phyloP scores from a whole-genome alignment of 306 rosid species.

The Casuarina glauca region DNA sequence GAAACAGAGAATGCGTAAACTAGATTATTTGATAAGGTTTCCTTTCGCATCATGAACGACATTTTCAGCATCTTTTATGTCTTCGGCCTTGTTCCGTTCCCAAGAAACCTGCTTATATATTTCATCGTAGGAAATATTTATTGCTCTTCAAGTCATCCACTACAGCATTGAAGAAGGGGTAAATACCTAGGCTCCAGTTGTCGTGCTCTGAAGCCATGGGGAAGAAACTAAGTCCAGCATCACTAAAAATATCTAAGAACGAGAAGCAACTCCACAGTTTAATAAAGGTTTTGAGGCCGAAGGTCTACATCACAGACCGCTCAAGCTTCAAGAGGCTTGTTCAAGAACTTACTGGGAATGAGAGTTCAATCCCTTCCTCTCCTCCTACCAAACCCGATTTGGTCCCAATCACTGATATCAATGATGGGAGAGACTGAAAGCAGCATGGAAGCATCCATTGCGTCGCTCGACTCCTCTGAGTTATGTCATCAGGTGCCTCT shows the following conservation, averaged over 20 bases:
- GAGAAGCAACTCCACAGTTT: slow-evolving; percentile 31
- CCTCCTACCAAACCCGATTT: neutral
- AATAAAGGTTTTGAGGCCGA: slow-evolving; percentile 37
- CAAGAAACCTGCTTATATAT: slow-evolving; percentile 29
- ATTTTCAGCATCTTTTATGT: slow-evolving; percentile 51
- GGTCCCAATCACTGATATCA: slow-evolving; percentile 17
- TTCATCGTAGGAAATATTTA: slow-evolving; percentile 35
- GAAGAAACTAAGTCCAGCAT: slow-evolving; percentile 31
- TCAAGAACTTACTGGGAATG: slow-evolving; percentile 46
- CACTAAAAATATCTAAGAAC: slow-evolving; percentile 24
- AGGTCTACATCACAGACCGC: slow-evolving; percentile 45
- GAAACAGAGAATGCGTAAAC: neutral
- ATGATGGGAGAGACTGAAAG: slow-evolving; percentile 15
- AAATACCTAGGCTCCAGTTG: slow-evolving; percentile 51
- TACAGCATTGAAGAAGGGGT: slow-evolving; percentile 29
- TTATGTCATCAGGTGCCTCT: slow-evolving; percentile 2
- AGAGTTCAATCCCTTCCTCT: neutral
- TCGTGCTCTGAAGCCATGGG: slow-evolving; percentile 40
- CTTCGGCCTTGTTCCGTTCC: slow-evolving; percentile 23
- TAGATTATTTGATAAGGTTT: neutral
- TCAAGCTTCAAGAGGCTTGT: slow-evolving; percentile 47
- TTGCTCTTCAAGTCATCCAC: slow-evolving; percentile 50
- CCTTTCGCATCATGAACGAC: slow-evolving; percentile 28
- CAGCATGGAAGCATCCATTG: slow-evolving; percentile 17
- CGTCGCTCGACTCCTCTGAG: neutral